Evolutionary conservation across 768 basidiomycete species (phyloP).

Genomic region (Suillus plorans): DNA sequence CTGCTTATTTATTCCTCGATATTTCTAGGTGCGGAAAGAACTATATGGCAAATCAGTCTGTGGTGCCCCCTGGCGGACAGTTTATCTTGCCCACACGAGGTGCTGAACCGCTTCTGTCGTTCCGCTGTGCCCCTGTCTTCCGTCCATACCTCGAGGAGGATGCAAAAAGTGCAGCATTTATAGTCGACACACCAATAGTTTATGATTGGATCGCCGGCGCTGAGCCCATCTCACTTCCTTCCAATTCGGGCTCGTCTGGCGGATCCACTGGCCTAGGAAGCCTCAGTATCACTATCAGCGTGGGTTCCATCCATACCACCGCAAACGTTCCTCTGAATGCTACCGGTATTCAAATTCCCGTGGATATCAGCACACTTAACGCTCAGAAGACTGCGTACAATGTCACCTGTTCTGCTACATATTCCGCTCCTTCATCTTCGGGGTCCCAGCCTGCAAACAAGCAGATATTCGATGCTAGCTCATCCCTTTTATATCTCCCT

Average conservation of each 20-base stretch:
- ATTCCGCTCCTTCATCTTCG: conserved; percentile 12
- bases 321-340: conserved; percentile 37
- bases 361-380: conserved; percentile 30
- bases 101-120: conserved; percentile 38
- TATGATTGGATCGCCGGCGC: conserved; percentile 35
- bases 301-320: conserved; percentile 22
- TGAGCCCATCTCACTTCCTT: conserved; percentile 26
- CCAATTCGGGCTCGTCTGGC: not conserved
- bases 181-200: conserved; percentile 41
- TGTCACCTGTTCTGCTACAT: conserved; percentile 36
- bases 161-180: conserved; percentile 19
- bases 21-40: conserved; percentile 50
- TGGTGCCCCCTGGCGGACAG: conserved; percentile 46
- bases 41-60: conserved; percentile 40
- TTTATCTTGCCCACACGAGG: conserved; percentile 39
- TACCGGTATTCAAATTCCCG: conserved; percentile 33
- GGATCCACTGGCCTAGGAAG: conserved; percentile 10
- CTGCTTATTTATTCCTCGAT: not conserved
- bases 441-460: not conserved
- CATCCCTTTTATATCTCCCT: conserved; percentile 43
- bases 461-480: conserved; percentile 32
- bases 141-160: conserved; percentile 50
- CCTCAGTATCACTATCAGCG: conserved; percentile 30
- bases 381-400: conserved; percentile 31
- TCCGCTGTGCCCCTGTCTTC: conserved; percentile 47